Percentiles rank a stretch among this genome's conserved stretches.
phyloP scores from a whole-genome alignment of 192 early-diverging fungal genomes.

The Coemansia sp. region DNA sequence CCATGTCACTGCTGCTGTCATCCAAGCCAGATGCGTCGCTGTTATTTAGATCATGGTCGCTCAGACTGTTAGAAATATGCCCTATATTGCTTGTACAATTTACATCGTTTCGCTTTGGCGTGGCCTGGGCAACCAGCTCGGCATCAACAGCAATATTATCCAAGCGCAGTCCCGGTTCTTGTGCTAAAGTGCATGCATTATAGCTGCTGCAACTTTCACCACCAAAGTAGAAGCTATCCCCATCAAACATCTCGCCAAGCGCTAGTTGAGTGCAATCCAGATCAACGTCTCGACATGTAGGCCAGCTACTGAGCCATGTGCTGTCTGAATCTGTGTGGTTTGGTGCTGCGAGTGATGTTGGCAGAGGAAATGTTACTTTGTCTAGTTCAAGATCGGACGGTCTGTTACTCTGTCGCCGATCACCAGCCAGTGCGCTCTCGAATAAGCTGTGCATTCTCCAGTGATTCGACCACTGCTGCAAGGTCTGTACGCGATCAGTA shows the following conservation, averaged over 20 bases:
- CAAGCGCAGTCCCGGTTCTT: background rate
- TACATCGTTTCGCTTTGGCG: background rate
- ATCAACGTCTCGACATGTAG: constrained; percentile 2
- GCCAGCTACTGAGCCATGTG: background rate
- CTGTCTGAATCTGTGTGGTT: background rate
- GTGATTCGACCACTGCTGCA: constrained; percentile 38
- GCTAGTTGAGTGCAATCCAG: background rate
- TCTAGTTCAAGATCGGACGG: background rate
- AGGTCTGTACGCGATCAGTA: background rate
- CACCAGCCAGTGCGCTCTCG: constrained; percentile 30
- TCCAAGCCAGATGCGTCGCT: background rate
- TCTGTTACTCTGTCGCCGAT: constrained; percentile 3
- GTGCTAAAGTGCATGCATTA: background rate
- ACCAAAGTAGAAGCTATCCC: constrained; percentile 1
- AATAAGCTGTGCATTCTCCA: constrained; percentile 43
- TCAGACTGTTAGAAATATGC: background rate
- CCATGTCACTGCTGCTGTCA: background rate
- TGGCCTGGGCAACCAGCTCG: background rate
- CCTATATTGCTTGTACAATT: background rate
- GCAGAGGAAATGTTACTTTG: background rate
- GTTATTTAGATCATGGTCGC: background rate
- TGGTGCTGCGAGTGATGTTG: background rate
- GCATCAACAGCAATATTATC: background rate
- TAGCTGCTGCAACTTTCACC: background rate
- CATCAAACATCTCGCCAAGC: background rate